Conservation (phyloP, 106 monocot genomes). For the Xerophyta viscosa region DNA sequence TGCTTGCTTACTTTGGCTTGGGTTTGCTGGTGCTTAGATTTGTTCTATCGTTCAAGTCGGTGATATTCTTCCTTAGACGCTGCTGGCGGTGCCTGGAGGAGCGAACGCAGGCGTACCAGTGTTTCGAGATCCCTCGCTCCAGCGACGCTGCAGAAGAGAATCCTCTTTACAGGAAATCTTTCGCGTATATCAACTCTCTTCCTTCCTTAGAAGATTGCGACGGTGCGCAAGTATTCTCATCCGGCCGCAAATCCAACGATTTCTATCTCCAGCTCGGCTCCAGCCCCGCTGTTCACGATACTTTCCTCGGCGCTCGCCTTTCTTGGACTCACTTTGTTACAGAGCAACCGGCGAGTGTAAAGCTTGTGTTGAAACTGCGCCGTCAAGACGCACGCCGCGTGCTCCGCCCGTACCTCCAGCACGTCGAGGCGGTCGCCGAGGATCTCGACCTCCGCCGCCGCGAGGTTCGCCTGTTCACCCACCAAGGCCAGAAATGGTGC, state of each 20-base stretch:
- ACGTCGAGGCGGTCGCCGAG: conserved; percentile 13
- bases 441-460: conserved; percentile 13
- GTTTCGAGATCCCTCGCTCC: conserved; percentile 4
- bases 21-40: neutral
- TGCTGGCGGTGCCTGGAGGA: conserved; percentile 9
- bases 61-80: neutral
- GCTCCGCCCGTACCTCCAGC: conserved; percentile 19
- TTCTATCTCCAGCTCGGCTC: conserved; percentile 5
- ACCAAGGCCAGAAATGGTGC: conserved; percentile 4
- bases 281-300: conserved; percentile 5
- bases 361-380: conserved; percentile 9
- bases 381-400: conserved; percentile 7
- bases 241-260: conserved; percentile 3
- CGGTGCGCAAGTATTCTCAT: neutral
- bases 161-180: conserved; percentile 3
- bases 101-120: conserved; percentile 3
- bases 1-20: neutral
- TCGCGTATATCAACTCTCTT: conserved; percentile 2
- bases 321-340: conserved; percentile 8
- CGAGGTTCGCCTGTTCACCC: conserved; percentile 7
- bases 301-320: conserved; percentile 15
- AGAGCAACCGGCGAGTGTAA: neutral
- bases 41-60: neutral
- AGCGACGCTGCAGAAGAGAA: neutral
- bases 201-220: conserved; percentile 11